Evolutionary conservation across 1,139 yeast genomes (phyloP).

Genomic region (Geotrichum aggregatum): DNA sequence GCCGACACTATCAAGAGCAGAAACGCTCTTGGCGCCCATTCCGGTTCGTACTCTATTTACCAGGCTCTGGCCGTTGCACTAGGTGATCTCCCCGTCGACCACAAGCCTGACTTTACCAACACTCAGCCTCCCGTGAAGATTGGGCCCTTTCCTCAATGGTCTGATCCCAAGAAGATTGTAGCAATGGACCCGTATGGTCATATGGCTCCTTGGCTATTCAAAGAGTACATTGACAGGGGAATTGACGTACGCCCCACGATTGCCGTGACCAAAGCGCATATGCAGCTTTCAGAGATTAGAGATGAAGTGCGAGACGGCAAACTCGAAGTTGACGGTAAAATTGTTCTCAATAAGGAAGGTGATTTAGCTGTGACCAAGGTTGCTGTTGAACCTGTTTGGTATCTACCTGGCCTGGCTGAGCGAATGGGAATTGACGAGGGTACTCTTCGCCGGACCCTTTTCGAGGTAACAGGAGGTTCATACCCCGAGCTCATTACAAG

Average conservation of each 20-base stretch:
- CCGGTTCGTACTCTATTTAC: slow-evolving; percentile 57
- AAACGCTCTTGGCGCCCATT: slow-evolving; percentile 58
- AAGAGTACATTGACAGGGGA: slow-evolving; percentile 42
- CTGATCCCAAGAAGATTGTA: slow-evolving; percentile 51
- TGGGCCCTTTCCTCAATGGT: slow-evolving; percentile 53
- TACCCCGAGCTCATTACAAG: slow-evolving; percentile 61
- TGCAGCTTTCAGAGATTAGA: slow-evolving; percentile 53
- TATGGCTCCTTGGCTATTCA: slow-evolving; percentile 54
- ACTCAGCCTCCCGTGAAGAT: slow-evolving; percentile 57
- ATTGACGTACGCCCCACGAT: slow-evolving; percentile 58
- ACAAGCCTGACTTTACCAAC: slow-evolving; percentile 56
- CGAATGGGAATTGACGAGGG: slow-evolving; percentile 53
- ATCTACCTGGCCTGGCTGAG: slow-evolving; percentile 59
- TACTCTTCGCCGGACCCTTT: slow-evolving; percentile 53
- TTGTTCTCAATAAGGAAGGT: slow-evolving; percentile 54
- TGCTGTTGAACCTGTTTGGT: slow-evolving; percentile 66
- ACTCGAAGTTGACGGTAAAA: slow-evolving; percentile 51
- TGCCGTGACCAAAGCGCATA: slow-evolving; percentile 58
- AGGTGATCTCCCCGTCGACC: slow-evolving; percentile 48
- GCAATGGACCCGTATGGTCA: slow-evolving; percentile 63
- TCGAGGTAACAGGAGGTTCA: slow-evolving; percentile 63
- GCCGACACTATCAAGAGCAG: slow-evolving; percentile 38
- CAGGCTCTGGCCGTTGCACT: slow-evolving; percentile 59
- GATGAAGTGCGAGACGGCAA: slow-evolving; percentile 51
- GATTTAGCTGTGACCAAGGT: slow-evolving; percentile 57